These are phyloP conservation scores for Cryomyces minteri DNA, from an alignment of 495 filamentous ascomycete genomes.

Conservation along the genomic window DNA sequence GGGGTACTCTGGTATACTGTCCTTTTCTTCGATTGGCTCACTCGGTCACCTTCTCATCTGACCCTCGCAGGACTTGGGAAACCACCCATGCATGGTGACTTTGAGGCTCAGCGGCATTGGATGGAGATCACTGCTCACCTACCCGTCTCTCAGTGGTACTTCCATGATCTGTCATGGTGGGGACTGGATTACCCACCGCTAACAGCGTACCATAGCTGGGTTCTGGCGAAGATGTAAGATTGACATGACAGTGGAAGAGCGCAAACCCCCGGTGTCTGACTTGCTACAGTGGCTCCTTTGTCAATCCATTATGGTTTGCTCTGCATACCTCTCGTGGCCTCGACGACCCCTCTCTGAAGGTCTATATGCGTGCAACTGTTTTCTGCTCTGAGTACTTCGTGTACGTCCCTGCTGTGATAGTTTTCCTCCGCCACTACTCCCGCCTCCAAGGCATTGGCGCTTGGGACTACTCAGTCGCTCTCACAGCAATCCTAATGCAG, in stretches of 20 bases:
- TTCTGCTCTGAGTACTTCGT: conserved; percentile 75
- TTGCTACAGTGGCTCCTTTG: conserved; percentile 39
- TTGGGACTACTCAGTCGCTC: conserved; percentile 68
- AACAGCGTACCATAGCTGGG: conserved; percentile 95
- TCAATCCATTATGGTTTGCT: conserved; percentile 79
- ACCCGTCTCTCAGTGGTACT: conserved; percentile 90
- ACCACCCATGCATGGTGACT: conserved; percentile 90
- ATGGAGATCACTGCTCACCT: conserved; percentile 89
- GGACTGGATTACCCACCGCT: conserved; percentile 93
- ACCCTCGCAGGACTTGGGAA: conserved; percentile 41
- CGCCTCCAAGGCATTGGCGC: conserved; percentile 48
- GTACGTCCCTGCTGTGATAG: conserved; percentile 69
- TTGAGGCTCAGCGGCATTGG: conserved; percentile 95
- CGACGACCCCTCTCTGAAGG: conserved; percentile 63
- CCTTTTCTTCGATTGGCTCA: not conserved
- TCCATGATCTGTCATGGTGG: conserved; percentile 93
- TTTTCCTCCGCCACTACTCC: conserved; percentile 64
- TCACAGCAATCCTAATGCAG: conserved; percentile 82
- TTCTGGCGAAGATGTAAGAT: conserved; percentile 61
- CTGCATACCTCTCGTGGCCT: conserved; percentile 65
- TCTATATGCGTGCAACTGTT: conserved; percentile 88
- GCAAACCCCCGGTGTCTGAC: conserved; percentile 4
- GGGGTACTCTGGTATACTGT: conserved; percentile 68
- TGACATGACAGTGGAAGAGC: not conserved
- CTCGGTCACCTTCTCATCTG: not conserved